Conservation (phyloP, 495 filamentous ascomycete genomes). For the Penicillium roqueforti region DNA sequence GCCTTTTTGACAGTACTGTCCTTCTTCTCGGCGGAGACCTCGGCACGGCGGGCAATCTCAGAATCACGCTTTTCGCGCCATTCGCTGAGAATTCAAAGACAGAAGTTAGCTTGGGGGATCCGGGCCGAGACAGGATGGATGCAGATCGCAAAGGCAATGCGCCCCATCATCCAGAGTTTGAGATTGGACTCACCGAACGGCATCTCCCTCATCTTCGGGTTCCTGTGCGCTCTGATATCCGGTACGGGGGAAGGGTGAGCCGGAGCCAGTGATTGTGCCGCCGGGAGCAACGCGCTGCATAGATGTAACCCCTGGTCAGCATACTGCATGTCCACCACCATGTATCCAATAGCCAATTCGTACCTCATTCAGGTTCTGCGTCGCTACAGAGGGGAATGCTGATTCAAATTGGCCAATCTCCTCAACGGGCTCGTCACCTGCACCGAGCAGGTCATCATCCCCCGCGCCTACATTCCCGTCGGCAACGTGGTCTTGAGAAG, state of each 20-base stretch:
- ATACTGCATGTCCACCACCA: neutral
- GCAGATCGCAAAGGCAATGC: slow-evolving; percentile 5
- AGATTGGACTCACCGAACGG: slow-evolving; percentile 57
- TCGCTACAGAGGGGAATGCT: slow-evolving; percentile 81
- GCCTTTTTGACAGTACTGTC: slow-evolving; percentile 78
- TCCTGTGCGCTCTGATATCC: slow-evolving; percentile 47
- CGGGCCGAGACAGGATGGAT: neutral
- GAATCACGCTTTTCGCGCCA: slow-evolving; percentile 90
- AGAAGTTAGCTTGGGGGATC: neutral
- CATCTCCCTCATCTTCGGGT: slow-evolving; percentile 77
- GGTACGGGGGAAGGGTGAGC: slow-evolving; percentile 64
- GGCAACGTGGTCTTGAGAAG: slow-evolving; percentile 64
- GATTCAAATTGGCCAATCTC: slow-evolving; percentile 74
- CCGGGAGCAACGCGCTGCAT: slow-evolving; percentile 70
- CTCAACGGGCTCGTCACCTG: slow-evolving; percentile 41
- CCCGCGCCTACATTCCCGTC: slow-evolving; percentile 47
- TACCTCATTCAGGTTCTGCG: slow-evolving; percentile 66
- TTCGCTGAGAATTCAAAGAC: slow-evolving; percentile 42
- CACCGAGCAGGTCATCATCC: slow-evolving; percentile 68
- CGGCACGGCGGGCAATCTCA: slow-evolving; percentile 67
- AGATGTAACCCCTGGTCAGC: slow-evolving; percentile 22
- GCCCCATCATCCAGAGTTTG: neutral
- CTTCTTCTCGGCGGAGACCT: slow-evolving; percentile 73
- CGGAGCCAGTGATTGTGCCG: slow-evolving; percentile 80
- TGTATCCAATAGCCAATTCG: slow-evolving; percentile 14